Conservation (phyloP, 1,284 basidiomycete species). For the Cutaneotrichosporon cyanovorans region DNA sequence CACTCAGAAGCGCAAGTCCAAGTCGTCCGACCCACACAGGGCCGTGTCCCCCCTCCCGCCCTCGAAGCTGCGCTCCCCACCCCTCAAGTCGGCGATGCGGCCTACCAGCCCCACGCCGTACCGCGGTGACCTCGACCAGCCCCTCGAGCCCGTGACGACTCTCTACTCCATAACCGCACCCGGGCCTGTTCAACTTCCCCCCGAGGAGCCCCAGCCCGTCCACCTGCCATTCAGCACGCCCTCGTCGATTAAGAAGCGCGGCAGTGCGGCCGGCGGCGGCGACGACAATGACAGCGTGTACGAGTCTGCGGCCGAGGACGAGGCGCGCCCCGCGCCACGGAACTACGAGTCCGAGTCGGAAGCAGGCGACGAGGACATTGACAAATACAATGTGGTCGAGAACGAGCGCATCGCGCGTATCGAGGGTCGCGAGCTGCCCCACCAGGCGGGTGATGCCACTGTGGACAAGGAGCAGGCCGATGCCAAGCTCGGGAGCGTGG, state of each 20-base stretch:
- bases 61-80: conserved; percentile 33
- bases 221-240: neutral
- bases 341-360: conserved; percentile 25
- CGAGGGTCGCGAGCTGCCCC: neutral
- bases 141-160: conserved; percentile 15
- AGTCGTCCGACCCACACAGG: conserved; percentile 1
- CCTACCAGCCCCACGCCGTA: conserved; percentile 30
- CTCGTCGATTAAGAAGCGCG: neutral
- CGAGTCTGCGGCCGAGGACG: conserved; percentile 41
- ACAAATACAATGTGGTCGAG: conserved; percentile 35
- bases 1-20: neutral
- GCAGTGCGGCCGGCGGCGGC: conserved; percentile 21
- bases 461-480: neutral
- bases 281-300: conserved; percentile 37
- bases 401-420: conserved; percentile 28
- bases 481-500: neutral
- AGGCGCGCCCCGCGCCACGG: conserved; percentile 1
- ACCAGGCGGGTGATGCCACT: neutral
- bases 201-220: conserved; percentile 10
- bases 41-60: conserved; percentile 34
- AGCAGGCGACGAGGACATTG: conserved; percentile 19
- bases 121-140: neutral
- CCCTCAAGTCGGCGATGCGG: conserved; percentile 43
- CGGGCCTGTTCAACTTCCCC: conserved; percentile 30
- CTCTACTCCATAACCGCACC: conserved; percentile 37